Evolutionary conservation across 2,329 filamentous ascomycete genomes (phyloP).

Genomic region (Didymella lethalis): DNA sequence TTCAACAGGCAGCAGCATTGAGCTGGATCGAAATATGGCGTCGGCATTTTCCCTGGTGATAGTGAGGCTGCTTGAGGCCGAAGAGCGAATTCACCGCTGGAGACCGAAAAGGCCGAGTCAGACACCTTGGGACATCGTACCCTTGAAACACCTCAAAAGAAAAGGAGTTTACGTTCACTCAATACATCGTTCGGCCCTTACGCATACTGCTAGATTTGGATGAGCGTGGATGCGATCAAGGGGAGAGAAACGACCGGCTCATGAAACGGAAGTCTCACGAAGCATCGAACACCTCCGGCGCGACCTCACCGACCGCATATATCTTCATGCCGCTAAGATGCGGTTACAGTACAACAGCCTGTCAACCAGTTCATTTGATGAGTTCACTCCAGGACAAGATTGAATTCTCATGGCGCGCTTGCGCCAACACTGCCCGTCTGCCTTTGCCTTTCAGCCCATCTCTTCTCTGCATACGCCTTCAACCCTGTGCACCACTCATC

Average conservation of each 20-base stretch:
- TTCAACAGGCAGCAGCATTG: background rate
- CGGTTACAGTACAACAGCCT: too few relatives aligned
- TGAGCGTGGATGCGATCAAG: too few relatives aligned
- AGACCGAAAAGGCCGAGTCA: conserved; percentile 1
- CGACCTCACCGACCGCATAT: background rate
- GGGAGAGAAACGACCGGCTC: too few relatives aligned
- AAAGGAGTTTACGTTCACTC: too few relatives aligned
- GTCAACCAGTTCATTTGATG: background rate
- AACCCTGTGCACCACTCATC: conserved; percentile 30
- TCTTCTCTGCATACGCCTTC: conserved; percentile 28
- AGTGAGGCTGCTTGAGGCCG: background rate
- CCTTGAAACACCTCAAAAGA: too few relatives aligned
- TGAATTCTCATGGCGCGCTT: background rate
- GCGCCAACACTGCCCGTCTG: background rate
- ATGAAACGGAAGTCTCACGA: too few relatives aligned
- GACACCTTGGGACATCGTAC: too few relatives aligned
- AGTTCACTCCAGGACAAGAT: background rate
- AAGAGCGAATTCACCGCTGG: conserved; percentile 5
- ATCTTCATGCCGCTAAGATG: too few relatives aligned
- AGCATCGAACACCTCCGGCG: background rate
- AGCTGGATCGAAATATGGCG: background rate
- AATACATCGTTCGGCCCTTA: too few relatives aligned
- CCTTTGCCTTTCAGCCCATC: conserved; percentile 1
- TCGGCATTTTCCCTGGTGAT: conserved; percentile 1
- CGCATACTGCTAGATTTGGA: too few relatives aligned